Evolutionary conservation across 495 filamentous ascomycete species (phyloP), one percentile per base, ranked within the genome.

Genomic region (Aspergillus heteromorphus): DNA sequence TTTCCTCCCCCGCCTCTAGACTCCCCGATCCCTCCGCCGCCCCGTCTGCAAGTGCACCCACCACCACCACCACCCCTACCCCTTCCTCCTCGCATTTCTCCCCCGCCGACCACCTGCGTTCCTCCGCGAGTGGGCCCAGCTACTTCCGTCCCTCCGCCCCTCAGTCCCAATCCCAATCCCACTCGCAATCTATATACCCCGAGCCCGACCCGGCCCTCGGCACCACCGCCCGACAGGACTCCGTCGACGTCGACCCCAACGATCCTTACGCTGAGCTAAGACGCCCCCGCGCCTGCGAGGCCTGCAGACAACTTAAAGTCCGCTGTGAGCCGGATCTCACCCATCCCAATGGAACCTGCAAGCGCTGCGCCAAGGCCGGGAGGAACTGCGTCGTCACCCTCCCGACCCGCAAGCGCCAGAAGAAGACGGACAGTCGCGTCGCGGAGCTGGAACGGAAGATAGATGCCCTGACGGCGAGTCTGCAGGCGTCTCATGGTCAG

Each of bases 401-500:
- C 21, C 91, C 92, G 1, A 89, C 82, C 11, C 78, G 91, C 13
- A 97, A 95, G 70, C 78, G 92, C 25, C 88, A 92, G 74, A 96
- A 93, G 75, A 97, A 96, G 75, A 90, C 88, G 23, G 93, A 96
- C 65, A 91, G 83, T 54, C 82, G 92, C 36, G 91, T 98, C 7
- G 86, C 91, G 13, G 92, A 97, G 71, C 75, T 98, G 40, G 93
- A 98, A 72, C 89, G 86, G 73, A 96, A 95, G 74, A 92, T 98
- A 47, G 90, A 96, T 73, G 88, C 85, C 10, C 65, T 96, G 67
- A 95, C 88, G 2, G 89, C 88, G 0, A 88, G 80, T 47, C 62
- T 96, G 50, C 81, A 88, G 29, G 83, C 85, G 1, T 54, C 77
- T 9, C 58, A 70, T 16, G 45, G 51, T 2, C 49, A 53, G 17